These are phyloP conservation scores for Lactarius indigo DNA, from an alignment of 768 basidiomycete genomes.

Conservation along the genomic window DNA sequence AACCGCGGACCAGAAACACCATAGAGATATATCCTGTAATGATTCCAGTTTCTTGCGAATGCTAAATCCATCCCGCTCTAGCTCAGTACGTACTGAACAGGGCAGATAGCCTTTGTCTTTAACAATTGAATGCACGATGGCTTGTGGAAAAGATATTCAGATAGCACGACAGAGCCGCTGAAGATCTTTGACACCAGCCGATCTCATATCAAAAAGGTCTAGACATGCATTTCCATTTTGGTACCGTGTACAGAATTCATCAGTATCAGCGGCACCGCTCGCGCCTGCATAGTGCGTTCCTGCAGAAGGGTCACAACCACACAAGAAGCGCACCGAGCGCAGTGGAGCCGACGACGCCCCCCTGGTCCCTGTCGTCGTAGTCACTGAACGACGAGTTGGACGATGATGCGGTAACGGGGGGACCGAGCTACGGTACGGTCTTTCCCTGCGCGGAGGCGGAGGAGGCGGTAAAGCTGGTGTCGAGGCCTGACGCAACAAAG, in stretches of 20 bases:
- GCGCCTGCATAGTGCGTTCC: neutral
- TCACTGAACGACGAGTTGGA: no score
- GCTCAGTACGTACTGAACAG: neutral
- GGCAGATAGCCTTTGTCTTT: no score
- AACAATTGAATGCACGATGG: no score
- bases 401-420: neutral
- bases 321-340: neutral
- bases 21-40: neutral
- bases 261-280: neutral
- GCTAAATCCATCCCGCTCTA: neutral
- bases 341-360: neutral
- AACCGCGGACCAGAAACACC: neutral
- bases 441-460: constrained; percentile 28
- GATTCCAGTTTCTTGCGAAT: neutral
- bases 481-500: constrained; percentile 26
- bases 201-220: no score
- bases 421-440: constrained; percentile 27
- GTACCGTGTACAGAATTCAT: no score
- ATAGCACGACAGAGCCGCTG: no score
- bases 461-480: constrained; percentile 34
- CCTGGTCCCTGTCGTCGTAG: neutral
- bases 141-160: no score
- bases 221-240: no score
- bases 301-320: neutral
- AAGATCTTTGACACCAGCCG: no score